These are phyloP conservation scores for Zygnema circumcarinatum DNA, from an alignment of 139 green algal genomes.

Conservation along the genomic window DNA sequence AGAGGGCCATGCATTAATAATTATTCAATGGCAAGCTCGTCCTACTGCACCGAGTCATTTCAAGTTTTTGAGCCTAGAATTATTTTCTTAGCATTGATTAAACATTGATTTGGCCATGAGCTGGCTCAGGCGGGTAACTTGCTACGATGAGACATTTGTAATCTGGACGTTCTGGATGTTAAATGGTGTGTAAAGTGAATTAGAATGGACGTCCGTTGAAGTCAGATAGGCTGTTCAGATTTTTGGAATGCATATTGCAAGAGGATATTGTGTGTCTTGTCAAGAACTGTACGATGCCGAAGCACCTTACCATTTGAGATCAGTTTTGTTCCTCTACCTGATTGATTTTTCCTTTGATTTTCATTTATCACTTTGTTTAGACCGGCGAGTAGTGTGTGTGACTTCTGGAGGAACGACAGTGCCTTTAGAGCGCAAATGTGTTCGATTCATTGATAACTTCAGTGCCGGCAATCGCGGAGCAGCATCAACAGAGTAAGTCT, in stretches of 20 bases:
- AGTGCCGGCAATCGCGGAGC: conserved; percentile 82
- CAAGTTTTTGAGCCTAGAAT: too few relatives aligned
- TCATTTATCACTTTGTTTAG: background rate
- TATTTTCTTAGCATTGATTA: too few relatives aligned
- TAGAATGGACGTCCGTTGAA: background rate
- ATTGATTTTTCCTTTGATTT: background rate
- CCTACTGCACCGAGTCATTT: too few relatives aligned
- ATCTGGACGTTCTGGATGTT: too few relatives aligned
- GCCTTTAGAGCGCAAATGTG: conserved; percentile 89
- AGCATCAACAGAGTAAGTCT: conserved; percentile 76
- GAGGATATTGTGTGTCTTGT: background rate
- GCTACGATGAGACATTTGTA: too few relatives aligned
- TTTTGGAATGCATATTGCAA: background rate
- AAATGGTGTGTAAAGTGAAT: too few relatives aligned
- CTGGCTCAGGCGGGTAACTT: too few relatives aligned
- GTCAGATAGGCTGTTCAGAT: background rate
- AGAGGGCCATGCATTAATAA: too few relatives aligned
- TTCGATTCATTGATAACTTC: conserved; percentile 99
- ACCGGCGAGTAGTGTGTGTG: conserved; percentile 69
- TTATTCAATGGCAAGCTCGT: too few relatives aligned
- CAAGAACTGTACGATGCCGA: background rate
- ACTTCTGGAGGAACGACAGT: conserved; percentile 96
- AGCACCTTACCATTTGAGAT: background rate
- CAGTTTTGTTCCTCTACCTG: background rate
- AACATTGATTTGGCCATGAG: too few relatives aligned